A percentile compares a stretch with the other conserved stretches of the same genome.
These are phyloP conservation scores for Tylopilus sp. DNA, from an alignment of 1,284 basidiomycete genomes.

Conservation along the genomic window DNA sequence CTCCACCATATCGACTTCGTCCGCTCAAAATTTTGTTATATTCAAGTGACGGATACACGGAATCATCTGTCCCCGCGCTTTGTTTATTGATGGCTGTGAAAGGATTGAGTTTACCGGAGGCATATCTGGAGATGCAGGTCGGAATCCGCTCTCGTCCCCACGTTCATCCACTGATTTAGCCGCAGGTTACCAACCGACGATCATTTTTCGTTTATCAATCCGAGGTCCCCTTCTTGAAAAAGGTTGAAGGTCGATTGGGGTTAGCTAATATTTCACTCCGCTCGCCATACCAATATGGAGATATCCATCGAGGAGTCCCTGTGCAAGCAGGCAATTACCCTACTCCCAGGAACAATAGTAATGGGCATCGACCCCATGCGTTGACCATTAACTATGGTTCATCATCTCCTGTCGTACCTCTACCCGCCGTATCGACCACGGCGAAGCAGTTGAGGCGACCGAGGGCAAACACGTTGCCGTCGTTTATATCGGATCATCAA, in stretches of 20 bases:
- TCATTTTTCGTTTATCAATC: constrained; percentile 91
- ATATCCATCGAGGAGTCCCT: constrained; percentile 22
- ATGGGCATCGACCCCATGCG: constrained; percentile 26
- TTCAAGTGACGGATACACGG: constrained; percentile 85
- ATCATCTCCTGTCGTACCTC: constrained; percentile 11
- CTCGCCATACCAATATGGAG: constrained; percentile 29
- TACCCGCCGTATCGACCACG: constrained; percentile 9
- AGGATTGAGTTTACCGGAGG: constrained; percentile 74
- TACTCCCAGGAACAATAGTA: constrained; percentile 21
- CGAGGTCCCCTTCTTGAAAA: constrained; percentile 76
- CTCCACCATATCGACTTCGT: constrained; percentile 39
- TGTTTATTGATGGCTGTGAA: constrained; percentile 85
- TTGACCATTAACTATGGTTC: constrained; percentile 22
- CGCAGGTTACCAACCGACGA: constrained; percentile 60
- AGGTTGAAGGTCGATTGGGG: constrained; percentile 62
- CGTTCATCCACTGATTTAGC: not conserved
- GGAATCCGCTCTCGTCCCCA: not conserved
- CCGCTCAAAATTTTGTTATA: constrained; percentile 73
- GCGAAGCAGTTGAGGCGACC: constrained; percentile 46
- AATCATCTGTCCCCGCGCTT: constrained; percentile 86
- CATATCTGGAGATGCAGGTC: constrained; percentile 80
- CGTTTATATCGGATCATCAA: constrained; percentile 67
- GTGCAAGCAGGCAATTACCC: constrained; percentile 20
- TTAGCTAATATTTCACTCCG: constrained; percentile 25
- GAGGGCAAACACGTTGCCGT: constrained; percentile 67